Conservation (phyloP, 192 early-diverging fungal genomes). For the Gaertneriomyces sp. region DNA sequence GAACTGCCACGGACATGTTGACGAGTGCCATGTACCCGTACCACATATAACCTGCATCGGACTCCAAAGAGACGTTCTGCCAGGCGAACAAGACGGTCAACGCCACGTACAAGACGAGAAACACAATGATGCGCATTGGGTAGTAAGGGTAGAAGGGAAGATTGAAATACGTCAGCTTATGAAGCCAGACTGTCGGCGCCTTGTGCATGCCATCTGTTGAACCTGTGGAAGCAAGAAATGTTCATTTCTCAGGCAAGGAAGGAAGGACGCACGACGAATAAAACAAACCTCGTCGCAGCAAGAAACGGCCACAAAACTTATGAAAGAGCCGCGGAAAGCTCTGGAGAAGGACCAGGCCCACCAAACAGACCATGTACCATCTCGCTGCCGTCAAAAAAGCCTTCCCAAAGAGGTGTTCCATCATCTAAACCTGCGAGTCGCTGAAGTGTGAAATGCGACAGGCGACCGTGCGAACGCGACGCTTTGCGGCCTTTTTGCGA, state of each 20-base stretch:
- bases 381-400: not conserved
- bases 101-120: conserved; percentile 10
- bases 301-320: not conserved
- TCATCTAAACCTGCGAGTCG: conserved; percentile 3
- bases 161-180: conserved; percentile 13
- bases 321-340: conserved; percentile 16
- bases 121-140: conserved; percentile 11
- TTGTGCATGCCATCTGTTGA: not conserved
- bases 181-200: not conserved
- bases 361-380: conserved; percentile 16
- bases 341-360: conserved; percentile 11
- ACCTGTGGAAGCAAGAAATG: not conserved
- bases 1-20: conserved; percentile 12
- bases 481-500: conserved; percentile 4
- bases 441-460: not conserved
- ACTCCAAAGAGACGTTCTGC: conserved; percentile 7
- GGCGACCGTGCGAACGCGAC: not conserved
- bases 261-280: not conserved
- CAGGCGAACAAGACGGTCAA: conserved; percentile 13
- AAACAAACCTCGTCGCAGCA: not conserved
- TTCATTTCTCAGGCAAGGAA: not conserved
- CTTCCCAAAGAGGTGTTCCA: conserved; percentile 10
- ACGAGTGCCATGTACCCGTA: conserved; percentile 18
- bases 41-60: conserved; percentile 11
- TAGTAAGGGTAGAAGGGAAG: conserved; percentile 20